A percentile compares a stretch with the other conserved stretches of the same genome.
Conservation (phyloP, 176 grass and related monocot species). For the Bolboschoenus planiculmis region DNA sequence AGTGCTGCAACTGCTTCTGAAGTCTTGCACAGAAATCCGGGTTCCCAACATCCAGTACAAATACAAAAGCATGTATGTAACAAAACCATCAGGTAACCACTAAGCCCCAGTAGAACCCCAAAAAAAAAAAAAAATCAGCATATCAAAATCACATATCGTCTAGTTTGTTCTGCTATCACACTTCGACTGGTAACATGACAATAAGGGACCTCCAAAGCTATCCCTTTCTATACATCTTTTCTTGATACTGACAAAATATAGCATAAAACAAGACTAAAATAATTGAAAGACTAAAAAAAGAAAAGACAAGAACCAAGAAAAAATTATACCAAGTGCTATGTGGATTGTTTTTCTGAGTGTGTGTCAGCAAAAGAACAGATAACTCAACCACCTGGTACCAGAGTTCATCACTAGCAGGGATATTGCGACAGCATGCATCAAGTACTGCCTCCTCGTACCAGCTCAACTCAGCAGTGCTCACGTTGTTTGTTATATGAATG, state of each 20-base stretch:
- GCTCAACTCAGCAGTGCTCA: constrained; percentile 69
- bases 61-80: not conserved
- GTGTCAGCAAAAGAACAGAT: constrained; percentile 63
- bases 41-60: not conserved
- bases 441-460: constrained; percentile 84
- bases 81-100: not conserved
- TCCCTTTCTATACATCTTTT: not conserved
- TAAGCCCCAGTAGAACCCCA: not conserved
- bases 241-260: not conserved
- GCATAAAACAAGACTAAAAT: not conserved
- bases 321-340: constrained; percentile 57
- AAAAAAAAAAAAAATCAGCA: not conserved
- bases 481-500: constrained; percentile 64
- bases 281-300: not conserved
- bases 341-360: constrained; percentile 58
- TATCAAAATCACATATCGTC: not conserved
- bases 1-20: not conserved
- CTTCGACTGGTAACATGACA: not conserved
- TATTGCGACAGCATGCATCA: constrained; percentile 70
- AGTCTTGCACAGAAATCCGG: not conserved
- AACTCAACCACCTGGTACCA: constrained; percentile 62
- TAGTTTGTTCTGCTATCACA: not conserved
- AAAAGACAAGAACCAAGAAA: not conserved
- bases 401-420: constrained; percentile 61
- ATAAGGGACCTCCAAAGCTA: not conserved